phyloP scores from a whole-genome alignment of 139 green algal genomes.

The Volvox reticuliferus region DNA sequence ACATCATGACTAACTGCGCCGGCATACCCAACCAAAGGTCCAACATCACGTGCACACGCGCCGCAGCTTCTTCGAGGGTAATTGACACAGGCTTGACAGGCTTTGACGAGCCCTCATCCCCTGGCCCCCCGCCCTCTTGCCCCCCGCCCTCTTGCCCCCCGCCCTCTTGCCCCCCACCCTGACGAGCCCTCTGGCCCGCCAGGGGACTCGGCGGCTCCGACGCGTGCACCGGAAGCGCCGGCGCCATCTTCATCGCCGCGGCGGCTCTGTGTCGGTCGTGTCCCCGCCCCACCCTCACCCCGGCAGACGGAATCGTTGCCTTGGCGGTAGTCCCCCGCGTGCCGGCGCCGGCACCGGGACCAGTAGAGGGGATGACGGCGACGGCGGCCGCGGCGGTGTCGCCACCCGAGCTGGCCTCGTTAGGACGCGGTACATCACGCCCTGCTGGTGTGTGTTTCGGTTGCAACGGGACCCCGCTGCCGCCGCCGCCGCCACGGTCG shows the following conservation, averaged over 20 bases:
- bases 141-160: background rate
- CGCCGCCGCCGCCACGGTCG: background rate
- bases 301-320: no score
- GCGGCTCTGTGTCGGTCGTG: no score
- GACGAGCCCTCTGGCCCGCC: background rate
- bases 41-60: background rate
- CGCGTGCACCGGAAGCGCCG: no score
- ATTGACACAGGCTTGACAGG: background rate
- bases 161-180: background rate
- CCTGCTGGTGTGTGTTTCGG: background rate
- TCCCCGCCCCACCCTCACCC: no score
- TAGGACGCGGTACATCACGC: background rate
- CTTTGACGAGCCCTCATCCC: background rate
- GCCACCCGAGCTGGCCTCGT: background rate
- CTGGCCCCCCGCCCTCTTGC: background rate
- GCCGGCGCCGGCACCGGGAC: background rate
- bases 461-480: background rate
- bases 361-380: no score
- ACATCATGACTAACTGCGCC: background rate
- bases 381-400: background rate
- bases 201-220: no score
- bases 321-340: no score
- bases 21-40: background rate
- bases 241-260: no score
- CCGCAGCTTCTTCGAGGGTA: background rate